Evolutionary conservation across 148 eudicot species (phyloP).

Genomic region (Amaranthus palmeri): DNA sequence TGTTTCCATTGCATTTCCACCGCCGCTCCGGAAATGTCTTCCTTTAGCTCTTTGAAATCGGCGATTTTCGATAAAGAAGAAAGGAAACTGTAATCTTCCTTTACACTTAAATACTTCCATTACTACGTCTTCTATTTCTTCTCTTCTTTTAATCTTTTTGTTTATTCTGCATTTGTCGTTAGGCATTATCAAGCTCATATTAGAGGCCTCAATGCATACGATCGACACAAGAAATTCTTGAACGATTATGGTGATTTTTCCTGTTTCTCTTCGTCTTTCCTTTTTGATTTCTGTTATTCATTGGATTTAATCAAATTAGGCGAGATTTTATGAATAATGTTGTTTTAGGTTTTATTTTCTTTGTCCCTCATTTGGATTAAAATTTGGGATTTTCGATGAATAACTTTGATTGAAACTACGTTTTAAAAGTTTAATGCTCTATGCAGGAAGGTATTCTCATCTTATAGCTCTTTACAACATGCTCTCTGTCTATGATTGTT

Average conservation of each 20-base stretch:
- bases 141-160: neutral
- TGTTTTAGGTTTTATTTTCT: neutral
- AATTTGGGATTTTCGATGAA: neutral
- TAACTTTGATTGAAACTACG: too few relatives aligned
- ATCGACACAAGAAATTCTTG: constrained; percentile 64
- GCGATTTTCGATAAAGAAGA: constrained; percentile 55
- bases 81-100: constrained; percentile 42
- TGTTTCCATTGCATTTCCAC: too few relatives aligned
- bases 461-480: too few relatives aligned
- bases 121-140: neutral
- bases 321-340: neutral
- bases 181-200: constrained; percentile 81
- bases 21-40: constrained; percentile 35
- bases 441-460: neutral
- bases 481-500: too few relatives aligned
- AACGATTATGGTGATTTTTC: constrained; percentile 52
- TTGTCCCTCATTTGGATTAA: neutral
- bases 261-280: neutral
- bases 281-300: neutral
- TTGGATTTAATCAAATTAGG: neutral
- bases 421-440: neutral
- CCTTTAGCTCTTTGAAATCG: constrained; percentile 52
- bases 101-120: neutral
- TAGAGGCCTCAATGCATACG: constrained; percentile 73
- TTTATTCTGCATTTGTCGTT: neutral